Evolutionary conservation across 2,329 filamentous ascomycete species (phyloP), one percentile per base, ranked within the genome.

Genomic region (Phaeosphaeria sp.): DNA sequence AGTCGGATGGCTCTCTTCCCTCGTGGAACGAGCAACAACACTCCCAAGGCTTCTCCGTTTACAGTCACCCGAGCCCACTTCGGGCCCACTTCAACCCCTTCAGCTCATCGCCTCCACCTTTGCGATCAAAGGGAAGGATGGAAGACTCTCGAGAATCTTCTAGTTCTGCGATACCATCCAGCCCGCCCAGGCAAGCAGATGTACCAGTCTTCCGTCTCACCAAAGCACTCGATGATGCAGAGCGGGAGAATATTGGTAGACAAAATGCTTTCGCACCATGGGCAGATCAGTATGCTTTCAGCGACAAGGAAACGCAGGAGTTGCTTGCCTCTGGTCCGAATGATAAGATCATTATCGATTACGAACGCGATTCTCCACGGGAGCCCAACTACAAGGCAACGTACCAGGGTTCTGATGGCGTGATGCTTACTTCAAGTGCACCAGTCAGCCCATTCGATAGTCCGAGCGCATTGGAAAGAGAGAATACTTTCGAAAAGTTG

Each of bases 401-500:
- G 4, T n/a, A 52, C 7, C 2, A 27, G 3, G n/a, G 25, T 13
- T 21, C 13, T n/a, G 33, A n/a, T 2, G 44, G 25, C 20, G 18
- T 20, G 6, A 30, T 30, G 22, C 33, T 43, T 4, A 51, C 25
- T 6, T 39, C 60, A 27, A 64, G 61, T 36, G 53, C 61, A 42
- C 33, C 53, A 9, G 21, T 46, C n/a, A 61, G 36, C 18, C 17
- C 22, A 0, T 49, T 58, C 7, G 47, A 53, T 13, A 53, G 40
- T 15, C 51, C 50, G 42, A 11, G 24, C 43, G 43, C 47, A 20
- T 39, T 65, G 3, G 56, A 68, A 27, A 71, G 74, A 1, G 69
- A 74, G 13, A 75, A 76, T 49, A 71, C 72, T 3, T 77, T 78
- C 51, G 65, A 74, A 24, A 77, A 78, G 60, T 50, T 77, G 11